Evolutionary conservation across 192 early-diverging fungal species (phyloP), one percentile per base, ranked within the genome.

Genomic region (Linnemannia exigua): DNA sequence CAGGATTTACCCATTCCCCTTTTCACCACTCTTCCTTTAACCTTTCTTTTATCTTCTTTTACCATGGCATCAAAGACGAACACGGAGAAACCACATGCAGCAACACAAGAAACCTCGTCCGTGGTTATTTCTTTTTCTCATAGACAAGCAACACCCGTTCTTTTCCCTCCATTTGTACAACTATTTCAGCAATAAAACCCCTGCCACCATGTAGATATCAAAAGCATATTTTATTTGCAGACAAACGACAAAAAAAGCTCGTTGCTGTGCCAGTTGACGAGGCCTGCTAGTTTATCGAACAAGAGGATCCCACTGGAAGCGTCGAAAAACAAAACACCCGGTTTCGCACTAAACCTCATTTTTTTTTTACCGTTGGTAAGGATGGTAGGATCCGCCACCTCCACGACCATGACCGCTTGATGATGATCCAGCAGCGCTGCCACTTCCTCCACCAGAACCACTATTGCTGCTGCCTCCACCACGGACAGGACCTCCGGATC

Each of bases 401-500:
- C 76, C 51, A 36, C 82, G 71, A 28, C 69, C 63, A 38, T 77
- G 67, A 41, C 35, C 31, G 19, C 78, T 66, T 4, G 83, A 79
- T 36, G 74, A 70, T 46, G 58, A 17, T 16, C 63, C 51, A 35
- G 69, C 50, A 14, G 77, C 46, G 17, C 77, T 22, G 37, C 74
- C 35, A 31, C 76, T 71, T 14, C 70, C 51, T 35, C 77, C 12
- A 5, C 35, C 37, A 35, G 68, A 37, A 22, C 83, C 54, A 11
- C 77, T 47, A 61, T 71, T 67, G 46, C 76, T 75, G 41, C 68
- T 58, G 14, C 58, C 74, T 25, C 47, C 51, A 16, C 77, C 77
- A n/a, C 84, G 84, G 20, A 86, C 84, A 16, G 88, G 87, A 36
- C 88, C 84, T 47, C 88, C 76, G 15, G 84, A 75, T 50, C 85